Percentiles rank a stretch among this genome's conserved stretches.
Conservation (phyloP, 2,329 filamentous ascomycete genomes). For the Diaporthe citriasiana region DNA sequence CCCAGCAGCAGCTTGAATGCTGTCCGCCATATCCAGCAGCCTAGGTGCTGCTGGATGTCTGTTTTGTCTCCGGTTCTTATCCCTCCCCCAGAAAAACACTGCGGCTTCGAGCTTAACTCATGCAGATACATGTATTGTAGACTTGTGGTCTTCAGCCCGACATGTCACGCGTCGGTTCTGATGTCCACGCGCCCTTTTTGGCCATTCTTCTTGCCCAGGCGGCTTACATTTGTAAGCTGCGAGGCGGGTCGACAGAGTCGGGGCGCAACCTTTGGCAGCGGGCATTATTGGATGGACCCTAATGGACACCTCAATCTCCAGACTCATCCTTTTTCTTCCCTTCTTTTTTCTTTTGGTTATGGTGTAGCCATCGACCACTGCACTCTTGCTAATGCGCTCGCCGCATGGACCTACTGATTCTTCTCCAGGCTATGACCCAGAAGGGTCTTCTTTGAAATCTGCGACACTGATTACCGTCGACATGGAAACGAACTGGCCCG, state of each 20-base stretch:
- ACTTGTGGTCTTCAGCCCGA: slow-evolving; percentile 34
- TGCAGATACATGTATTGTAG: slow-evolving; percentile 43
- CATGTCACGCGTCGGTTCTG: slow-evolving; percentile 34
- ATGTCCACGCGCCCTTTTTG: slow-evolving; percentile 16
- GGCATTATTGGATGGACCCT: slow-evolving; percentile 28
- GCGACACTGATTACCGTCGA: slow-evolving; percentile 1
- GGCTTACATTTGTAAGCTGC: slow-evolving; percentile 25
- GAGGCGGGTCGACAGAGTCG: slow-evolving; percentile 11
- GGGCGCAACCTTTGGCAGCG: slow-evolving; percentile 26
- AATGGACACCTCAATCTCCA: slow-evolving; percentile 39
- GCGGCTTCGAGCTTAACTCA: slow-evolving; percentile 42
- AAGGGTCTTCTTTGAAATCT: background rate
- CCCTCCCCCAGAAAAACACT: slow-evolving; percentile 27
- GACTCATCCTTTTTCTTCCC: background rate
- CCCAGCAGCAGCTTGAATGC: slow-evolving; percentile 38
- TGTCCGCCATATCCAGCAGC: slow-evolving; percentile 23
- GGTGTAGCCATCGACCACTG: slow-evolving; percentile 1
- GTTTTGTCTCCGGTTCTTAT: slow-evolving; percentile 30
- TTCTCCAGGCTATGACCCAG: slow-evolving; percentile 17
- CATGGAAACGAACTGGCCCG: slow-evolving; percentile 3
- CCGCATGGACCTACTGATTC: slow-evolving; percentile 36
- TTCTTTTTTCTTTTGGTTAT: background rate
- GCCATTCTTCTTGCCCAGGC: slow-evolving; percentile 4
- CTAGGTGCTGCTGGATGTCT: slow-evolving; percentile 10
- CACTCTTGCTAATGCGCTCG: slow-evolving; percentile 10